Evolutionary conservation across 306 rosid genomes (phyloP).

Genomic region (Lathyrus tuberosus): DNA sequence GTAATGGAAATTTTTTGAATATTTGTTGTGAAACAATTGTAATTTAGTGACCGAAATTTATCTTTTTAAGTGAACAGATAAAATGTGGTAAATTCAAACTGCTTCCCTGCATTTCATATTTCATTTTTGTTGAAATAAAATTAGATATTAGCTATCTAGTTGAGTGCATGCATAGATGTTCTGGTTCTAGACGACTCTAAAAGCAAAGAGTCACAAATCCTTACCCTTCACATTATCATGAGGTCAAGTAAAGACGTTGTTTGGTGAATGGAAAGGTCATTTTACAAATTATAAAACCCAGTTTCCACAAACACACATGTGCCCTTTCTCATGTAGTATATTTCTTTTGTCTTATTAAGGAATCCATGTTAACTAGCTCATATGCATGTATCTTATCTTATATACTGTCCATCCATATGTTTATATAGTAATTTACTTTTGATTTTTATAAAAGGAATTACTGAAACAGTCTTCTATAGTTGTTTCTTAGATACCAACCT

Average conservation of each 20-base stretch:
- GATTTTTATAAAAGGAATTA: constrained; percentile 18
- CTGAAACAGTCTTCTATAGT: neutral
- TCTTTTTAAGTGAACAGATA: too few species aligned
- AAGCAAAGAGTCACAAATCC: neutral
- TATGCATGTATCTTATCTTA: neutral
- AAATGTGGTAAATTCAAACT: too few species aligned
- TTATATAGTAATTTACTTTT: neutral
- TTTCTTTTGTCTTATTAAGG: constrained; percentile 29
- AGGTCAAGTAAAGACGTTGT: constrained; percentile 36
- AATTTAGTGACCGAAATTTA: too few species aligned
- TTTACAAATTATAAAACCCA: neutral
- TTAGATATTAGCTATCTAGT: neutral
- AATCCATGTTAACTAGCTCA: neutral
- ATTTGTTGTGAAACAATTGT: too few species aligned
- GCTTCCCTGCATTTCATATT: too few species aligned
- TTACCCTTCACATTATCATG: constrained; percentile 27
- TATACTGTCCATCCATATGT: neutral
- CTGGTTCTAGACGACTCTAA: neutral
- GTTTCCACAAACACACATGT: constrained; percentile 29
- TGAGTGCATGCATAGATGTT: neutral
- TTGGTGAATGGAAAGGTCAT: constrained; percentile 49
- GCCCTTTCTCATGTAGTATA: neutral
- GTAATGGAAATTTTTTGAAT: too few species aligned
- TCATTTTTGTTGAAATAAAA: too few species aligned
- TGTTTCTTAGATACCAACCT: too few species aligned